Evolutionary conservation across 805 yeast species (phyloP).

Genomic region (Dipodascus albidus): DNA sequence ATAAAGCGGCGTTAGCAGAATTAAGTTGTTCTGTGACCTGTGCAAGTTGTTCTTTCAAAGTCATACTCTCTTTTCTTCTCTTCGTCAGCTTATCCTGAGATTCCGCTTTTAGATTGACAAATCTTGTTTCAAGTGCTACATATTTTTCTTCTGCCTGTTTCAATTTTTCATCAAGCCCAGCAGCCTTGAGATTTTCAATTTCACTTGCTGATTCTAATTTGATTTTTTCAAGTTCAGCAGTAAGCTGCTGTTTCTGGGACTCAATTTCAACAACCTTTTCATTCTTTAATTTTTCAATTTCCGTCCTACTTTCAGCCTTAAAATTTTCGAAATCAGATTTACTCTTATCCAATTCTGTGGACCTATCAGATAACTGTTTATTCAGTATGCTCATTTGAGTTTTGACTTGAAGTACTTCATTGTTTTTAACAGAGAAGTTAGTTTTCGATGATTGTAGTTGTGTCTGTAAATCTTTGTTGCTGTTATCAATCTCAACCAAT

Average conservation of each 20-base stretch:
- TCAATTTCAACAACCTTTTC: conserved; percentile 23
- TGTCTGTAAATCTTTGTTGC: not conserved
- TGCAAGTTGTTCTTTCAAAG: conserved; percentile 8
- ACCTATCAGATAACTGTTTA: not conserved
- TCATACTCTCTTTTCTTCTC: conserved; percentile 10
- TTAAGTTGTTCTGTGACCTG: conserved; percentile 5
- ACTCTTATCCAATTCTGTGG: conserved; percentile 26
- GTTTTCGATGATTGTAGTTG: not conserved
- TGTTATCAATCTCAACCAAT: not conserved
- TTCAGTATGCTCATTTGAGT: not conserved
- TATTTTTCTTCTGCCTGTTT: conserved; percentile 3
- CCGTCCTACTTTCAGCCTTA: conserved; percentile 18
- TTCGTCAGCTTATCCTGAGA: conserved; percentile 18
- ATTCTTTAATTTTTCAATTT: conserved; percentile 30
- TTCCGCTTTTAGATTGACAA: conserved; percentile 15
- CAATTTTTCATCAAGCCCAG: conserved; percentile 34
- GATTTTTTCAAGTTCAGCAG: conserved; percentile 37
- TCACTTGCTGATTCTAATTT: conserved; percentile 32
- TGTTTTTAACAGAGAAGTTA: not conserved
- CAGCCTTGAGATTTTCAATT: conserved; percentile 23
- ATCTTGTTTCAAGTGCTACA: conserved; percentile 7
- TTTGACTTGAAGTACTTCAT: not conserved
- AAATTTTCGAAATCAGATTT: conserved; percentile 21
- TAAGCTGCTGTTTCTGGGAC: conserved; percentile 35
- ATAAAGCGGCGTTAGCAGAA: conserved; percentile 35